phyloP scores from a whole-genome alignment of 331 rosid genomes.

The Acacia pycnantha region DNA sequence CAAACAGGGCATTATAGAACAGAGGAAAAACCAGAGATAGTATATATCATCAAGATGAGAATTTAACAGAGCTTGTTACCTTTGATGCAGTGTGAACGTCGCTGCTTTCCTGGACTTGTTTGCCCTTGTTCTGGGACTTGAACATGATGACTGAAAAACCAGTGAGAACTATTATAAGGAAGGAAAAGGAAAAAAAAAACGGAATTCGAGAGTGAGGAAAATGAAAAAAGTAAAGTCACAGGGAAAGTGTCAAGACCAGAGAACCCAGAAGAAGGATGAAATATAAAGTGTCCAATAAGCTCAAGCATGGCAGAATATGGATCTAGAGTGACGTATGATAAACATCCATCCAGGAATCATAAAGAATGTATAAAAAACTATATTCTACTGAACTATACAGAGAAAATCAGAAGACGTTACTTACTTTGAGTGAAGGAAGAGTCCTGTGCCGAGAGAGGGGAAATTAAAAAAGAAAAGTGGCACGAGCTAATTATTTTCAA shows the following conservation, averaged over 20 bases:
- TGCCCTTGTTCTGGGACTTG: conserved; percentile 12
- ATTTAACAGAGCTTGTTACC: not conserved
- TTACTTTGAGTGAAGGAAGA: not conserved
- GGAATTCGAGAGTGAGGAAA: not conserved
- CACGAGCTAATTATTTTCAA: not conserved
- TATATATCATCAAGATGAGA: not conserved
- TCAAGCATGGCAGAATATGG: not conserved
- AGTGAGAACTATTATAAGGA: not conserved
- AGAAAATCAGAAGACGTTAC: not conserved
- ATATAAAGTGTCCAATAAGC: not conserved
- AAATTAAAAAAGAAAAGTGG: not conserved
- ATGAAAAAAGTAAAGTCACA: not conserved
- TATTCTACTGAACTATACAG: not conserved
- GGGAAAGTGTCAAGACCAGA: not conserved
- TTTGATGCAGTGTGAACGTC: conserved; percentile 10
- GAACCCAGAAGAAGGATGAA: not conserved
- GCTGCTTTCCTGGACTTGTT: not conserved
- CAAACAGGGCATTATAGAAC: not conserved
- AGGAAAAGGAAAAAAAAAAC: not conserved
- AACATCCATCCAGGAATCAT: not conserved
- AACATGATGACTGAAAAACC: conserved; percentile 17
- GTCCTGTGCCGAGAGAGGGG: not conserved
- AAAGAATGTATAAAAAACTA: not conserved
- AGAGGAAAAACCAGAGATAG: conserved; percentile 23
- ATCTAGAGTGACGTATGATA: not conserved